A percentile compares a stretch with the other conserved stretches of the same genome.
Conservation (phyloP, 169 alveolate genomes). For the Eimeria maxima region DNA sequence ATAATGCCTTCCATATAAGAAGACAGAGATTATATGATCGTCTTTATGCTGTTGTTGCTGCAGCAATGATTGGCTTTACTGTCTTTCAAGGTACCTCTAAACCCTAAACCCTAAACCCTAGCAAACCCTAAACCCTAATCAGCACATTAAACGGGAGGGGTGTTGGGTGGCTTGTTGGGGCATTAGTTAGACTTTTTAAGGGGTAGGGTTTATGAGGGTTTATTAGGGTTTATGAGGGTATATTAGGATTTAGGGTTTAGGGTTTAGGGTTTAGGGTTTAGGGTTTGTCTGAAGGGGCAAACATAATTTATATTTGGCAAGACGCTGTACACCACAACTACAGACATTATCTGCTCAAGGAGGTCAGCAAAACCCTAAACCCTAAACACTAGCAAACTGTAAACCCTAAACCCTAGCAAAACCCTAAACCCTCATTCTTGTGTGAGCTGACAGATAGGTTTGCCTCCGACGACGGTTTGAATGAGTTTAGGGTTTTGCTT, state of each 20-base stretch:
- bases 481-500: not conserved
- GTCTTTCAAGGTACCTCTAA: slow-evolving; percentile 62
- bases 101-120: too few relatives aligned
- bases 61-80: slow-evolving; percentile 41
- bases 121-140: not conserved
- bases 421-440: slow-evolving; percentile 24
- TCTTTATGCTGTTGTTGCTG: slow-evolving; percentile 58
- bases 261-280: slow-evolving; percentile 21
- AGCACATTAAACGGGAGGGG: not conserved
- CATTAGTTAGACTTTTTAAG: not conserved
- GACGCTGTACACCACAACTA: slow-evolving; percentile 69
- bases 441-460: not conserved
- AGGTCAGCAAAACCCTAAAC: slow-evolving; percentile 35
- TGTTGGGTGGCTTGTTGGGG: not conserved
- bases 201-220: not conserved
- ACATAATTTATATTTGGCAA: slow-evolving; percentile 50
- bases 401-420: not conserved
- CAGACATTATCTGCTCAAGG: slow-evolving; percentile 65
- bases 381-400: not conserved
- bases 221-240: slow-evolving; percentile 56
- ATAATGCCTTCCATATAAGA: slow-evolving; percentile 63
- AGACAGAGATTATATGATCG: slow-evolving; percentile 68
- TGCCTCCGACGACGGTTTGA: not conserved
- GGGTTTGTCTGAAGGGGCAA: not conserved
- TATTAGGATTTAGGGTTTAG: slow-evolving; percentile 39